Evolutionary conservation across 257 asterid species (phyloP), one percentile per base, ranked within the genome.

Genomic region (Leonotis leonurus): DNA sequence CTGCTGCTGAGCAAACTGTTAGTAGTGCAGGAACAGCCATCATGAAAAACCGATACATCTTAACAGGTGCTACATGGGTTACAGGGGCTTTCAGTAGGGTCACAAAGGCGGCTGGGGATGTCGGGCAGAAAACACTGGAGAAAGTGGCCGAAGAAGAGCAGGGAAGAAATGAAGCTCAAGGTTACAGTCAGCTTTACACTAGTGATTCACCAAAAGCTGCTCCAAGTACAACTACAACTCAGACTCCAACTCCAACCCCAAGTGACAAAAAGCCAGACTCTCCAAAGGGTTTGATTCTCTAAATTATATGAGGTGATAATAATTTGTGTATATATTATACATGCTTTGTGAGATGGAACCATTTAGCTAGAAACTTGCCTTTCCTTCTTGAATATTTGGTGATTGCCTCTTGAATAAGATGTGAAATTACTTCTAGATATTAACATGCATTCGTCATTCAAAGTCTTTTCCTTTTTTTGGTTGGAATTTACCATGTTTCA

Each of bases 51-150:
- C 70, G 87, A 24, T 82, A 85, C 61, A 22, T 81, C 21, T 44
- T 85, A 54, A 85, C 87, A 12, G 93, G 89, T 8, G 71, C 86
- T 1, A 37, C 89, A 6, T 85, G 93, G 93, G 82, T 82, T 24
- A 76, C 89, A 13, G 93, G 87, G 12, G 87, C 89, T 68, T 78
- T 78, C 63, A 80, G 63, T 60, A 61, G 70, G 74, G 93, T 82
- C 32, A 64, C 74, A 14, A 81, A 78, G 69, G 81, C 85, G 49
- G 87, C 87, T 8, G 90, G 70, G 26, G 92, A 81, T 60, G 84
- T 81, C 36, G 80, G 86, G 61, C 88, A 79, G 83, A 84, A 77
- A 72, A 73, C 92, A 6, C 57, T 68, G 80, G 88, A 77, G 56
- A 81, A 84, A 65, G 68, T 81, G 65, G 73, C 76, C 17, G 83